Percentiles rank a stretch among this genome's conserved stretches.
Conservation (phyloP, 106 monocot genomes). For the Dactylorhiza incarnata region DNA sequence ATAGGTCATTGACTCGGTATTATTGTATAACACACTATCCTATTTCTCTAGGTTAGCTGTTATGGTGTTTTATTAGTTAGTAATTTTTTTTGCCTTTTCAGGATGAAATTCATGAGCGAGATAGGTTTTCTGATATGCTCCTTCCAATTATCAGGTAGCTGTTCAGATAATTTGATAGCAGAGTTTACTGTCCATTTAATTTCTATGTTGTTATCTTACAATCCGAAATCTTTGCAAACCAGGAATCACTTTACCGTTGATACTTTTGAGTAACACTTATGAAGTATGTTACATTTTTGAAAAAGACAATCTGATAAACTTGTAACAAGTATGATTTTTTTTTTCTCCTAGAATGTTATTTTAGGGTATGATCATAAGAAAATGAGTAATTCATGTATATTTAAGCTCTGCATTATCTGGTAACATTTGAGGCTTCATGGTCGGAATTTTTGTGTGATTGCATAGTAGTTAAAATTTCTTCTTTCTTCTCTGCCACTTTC, state of each 20-base stretch:
- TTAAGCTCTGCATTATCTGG: no score
- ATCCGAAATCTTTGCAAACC: neutral
- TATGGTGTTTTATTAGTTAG: neutral
- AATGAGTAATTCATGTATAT: no score
- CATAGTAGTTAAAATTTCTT: no score
- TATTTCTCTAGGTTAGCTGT: neutral
- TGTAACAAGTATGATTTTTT: no score
- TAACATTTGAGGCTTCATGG: no score
- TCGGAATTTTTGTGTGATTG: no score
- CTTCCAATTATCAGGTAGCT: slow-evolving; percentile 86
- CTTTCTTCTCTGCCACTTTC: no score
- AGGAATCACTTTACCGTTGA: neutral
- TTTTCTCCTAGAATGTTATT: no score
- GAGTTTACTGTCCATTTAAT: neutral
- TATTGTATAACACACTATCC: neutral
- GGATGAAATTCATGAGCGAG: slow-evolving; percentile 99
- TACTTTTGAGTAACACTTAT: neutral
- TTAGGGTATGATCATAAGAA: no score
- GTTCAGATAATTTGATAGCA: neutral
- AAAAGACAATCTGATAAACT: neutral
- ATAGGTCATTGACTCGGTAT: neutral
- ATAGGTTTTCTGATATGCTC: slow-evolving; percentile 97
- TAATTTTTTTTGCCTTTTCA: slow-evolving; percentile 25
- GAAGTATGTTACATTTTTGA: neutral
- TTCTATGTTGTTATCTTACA: neutral